These are phyloP conservation scores for Lactarius evosmus DNA, from an alignment of 768 basidiomycete genomes.

Conservation along the genomic window DNA sequence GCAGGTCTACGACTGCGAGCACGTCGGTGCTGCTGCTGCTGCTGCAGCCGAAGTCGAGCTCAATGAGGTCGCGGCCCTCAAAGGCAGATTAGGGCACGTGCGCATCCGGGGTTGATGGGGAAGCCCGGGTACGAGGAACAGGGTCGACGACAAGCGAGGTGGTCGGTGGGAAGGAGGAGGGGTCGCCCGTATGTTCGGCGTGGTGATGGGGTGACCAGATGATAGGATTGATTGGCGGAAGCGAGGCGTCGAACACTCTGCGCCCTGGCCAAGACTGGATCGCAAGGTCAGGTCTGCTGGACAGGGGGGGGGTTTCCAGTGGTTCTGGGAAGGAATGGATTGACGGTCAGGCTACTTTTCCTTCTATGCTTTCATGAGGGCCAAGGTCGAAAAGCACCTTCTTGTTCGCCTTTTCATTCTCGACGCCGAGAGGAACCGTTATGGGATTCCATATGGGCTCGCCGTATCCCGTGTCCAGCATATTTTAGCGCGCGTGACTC, in stretches of 20 bases:
- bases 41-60: constrained; percentile 2
- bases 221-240: constrained; percentile 3
- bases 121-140: background rate
- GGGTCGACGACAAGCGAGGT: constrained; percentile 2
- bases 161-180: background rate
- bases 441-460: too few relatives aligned
- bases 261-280: background rate
- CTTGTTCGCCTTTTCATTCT: background rate
- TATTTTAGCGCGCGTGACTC: too few relatives aligned
- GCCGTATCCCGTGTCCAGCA: too few relatives aligned
- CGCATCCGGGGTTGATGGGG: background rate
- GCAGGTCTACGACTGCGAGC: background rate
- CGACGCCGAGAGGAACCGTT: constrained; percentile 5
- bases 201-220: constrained; percentile 8
- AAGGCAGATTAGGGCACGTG: background rate
- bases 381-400: background rate
- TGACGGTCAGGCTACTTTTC: background rate
- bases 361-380: background rate
- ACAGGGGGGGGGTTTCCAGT: too few relatives aligned
- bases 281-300: background rate
- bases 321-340: background rate
- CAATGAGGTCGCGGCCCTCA: background rate
- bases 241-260: background rate
- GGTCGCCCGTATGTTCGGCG: background rate
- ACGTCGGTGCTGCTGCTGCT: background rate